These are phyloP conservation scores for Geotrichum macrosporum DNA, from an alignment of 1,139 yeast species.

Conservation along the genomic window DNA sequence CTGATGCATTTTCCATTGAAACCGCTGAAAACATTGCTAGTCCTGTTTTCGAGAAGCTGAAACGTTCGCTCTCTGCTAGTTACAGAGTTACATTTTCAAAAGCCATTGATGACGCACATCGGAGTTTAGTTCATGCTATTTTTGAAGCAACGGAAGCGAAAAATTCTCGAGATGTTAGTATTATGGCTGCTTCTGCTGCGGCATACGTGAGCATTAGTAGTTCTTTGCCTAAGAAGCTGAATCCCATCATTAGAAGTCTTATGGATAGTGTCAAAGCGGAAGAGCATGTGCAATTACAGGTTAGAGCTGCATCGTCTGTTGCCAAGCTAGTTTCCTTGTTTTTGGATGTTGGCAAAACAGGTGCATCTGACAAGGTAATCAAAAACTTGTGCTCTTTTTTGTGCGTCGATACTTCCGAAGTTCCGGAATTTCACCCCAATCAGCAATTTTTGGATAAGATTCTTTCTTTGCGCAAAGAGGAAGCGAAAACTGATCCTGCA, in stretches of 20 bases:
- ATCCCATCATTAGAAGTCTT: conserved; percentile 80
- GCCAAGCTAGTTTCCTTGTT: conserved; percentile 60
- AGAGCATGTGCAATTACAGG: conserved; percentile 60
- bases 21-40: conserved; percentile 68
- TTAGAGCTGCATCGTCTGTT: conserved; percentile 65
- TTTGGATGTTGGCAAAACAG: conserved; percentile 52
- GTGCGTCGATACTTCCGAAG: conserved; percentile 94
- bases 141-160: conserved; percentile 61
- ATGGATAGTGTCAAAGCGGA: conserved; percentile 92
- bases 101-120: conserved; percentile 74
- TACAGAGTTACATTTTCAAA: conserved; percentile 68
- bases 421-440: conserved; percentile 83
- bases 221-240: conserved; percentile 73
- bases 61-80: conserved; percentile 62
- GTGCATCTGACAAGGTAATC: conserved; percentile 81
- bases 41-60: conserved; percentile 63
- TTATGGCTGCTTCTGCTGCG: conserved; percentile 75
- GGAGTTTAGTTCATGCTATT: conserved; percentile 61
- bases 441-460: conserved; percentile 53
- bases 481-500: conserved; percentile 61
- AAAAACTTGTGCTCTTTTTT: conserved; percentile 88
- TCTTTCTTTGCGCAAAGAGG: conserved; percentile 76
- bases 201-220: conserved; percentile 47
- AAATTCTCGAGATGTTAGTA: conserved; percentile 54
- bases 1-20: conserved; percentile 80